Percentiles rank a stretch among this genome's conserved stretches.
Conservation (phyloP, 106 monocot genomes). For the Dendrobium officinale region DNA sequence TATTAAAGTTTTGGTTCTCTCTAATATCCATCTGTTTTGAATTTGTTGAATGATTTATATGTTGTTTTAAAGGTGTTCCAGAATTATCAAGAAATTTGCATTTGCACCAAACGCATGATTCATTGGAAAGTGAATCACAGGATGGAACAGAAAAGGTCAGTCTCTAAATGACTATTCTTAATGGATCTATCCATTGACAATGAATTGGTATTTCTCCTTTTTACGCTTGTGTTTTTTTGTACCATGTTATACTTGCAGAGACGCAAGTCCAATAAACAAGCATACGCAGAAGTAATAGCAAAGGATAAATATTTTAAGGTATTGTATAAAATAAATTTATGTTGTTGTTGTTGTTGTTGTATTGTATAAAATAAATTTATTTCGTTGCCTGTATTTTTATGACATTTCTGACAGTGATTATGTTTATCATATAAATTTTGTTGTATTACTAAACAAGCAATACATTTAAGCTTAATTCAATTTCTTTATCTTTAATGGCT, state of each 20-base stretch:
- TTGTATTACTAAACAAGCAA: neutral
- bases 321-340: neutral
- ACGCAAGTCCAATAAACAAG: conserved; percentile 87
- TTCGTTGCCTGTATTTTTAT: neutral
- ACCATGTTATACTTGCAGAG: conserved; percentile 20
- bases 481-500: neutral
- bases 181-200: neutral
- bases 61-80: conserved; percentile 16
- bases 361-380: neutral
- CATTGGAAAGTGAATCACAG: conserved; percentile 16
- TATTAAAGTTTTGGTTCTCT: neutral
- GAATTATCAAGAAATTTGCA: conserved; percentile 24
- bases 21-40: neutral
- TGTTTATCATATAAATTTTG: neutral
- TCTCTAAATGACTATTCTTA: neutral
- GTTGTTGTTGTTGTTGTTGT: conserved; percentile 9
- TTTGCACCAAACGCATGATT: conserved; percentile 11
- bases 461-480: neutral
- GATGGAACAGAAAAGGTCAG: conserved; percentile 54
- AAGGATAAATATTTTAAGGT: conserved; percentile 97
- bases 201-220: neutral
- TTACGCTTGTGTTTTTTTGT: neutral
- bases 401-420: neutral
- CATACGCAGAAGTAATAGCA: conserved; percentile 71
- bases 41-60: neutral